phyloP scores from a whole-genome alignment of 495 filamentous ascomycete genomes.

The Penicillium pancosmium region DNA sequence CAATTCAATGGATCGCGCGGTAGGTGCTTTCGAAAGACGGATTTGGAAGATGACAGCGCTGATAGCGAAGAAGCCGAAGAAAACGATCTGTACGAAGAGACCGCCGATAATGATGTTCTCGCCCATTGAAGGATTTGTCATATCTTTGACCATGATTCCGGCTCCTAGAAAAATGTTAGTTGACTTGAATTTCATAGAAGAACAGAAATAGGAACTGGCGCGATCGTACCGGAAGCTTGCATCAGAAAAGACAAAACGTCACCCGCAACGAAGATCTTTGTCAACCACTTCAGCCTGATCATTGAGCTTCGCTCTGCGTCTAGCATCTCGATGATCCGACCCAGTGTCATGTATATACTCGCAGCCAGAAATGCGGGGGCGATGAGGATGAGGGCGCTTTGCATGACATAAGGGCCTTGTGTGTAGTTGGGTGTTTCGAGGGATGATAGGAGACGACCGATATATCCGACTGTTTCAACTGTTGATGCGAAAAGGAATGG shows the following conservation, averaged over 20 bases:
- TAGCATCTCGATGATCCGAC: conserved; percentile 49
- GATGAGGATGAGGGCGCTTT: conserved; percentile 54
- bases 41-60: conserved; percentile 45
- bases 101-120: conserved; percentile 50
- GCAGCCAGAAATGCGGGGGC: conserved; percentile 57
- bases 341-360: conserved; percentile 60
- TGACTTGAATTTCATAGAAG: background rate
- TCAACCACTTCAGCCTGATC: conserved; percentile 46
- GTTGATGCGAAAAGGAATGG: background rate
- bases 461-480: conserved; percentile 49
- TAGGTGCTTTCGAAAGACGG: conserved; percentile 32
- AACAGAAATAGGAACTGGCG: background rate
- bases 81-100: conserved; percentile 53
- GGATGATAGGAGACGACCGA: conserved; percentile 38
- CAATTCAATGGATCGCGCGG: conserved; percentile 21
- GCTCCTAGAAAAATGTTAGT: conserved; percentile 25
- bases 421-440: conserved; percentile 31
- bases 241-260: conserved; percentile 48
- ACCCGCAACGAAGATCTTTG: conserved; percentile 44
- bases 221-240: conserved; percentile 33
- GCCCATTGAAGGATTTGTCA: conserved; percentile 19
- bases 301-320: conserved; percentile 43
- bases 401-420: conserved; percentile 49
- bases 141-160: conserved; percentile 36
- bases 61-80: conserved; percentile 57